Base-by-base conservation (phyloP, 208 protist species). In the Leishmania amazonensis region DNA sequence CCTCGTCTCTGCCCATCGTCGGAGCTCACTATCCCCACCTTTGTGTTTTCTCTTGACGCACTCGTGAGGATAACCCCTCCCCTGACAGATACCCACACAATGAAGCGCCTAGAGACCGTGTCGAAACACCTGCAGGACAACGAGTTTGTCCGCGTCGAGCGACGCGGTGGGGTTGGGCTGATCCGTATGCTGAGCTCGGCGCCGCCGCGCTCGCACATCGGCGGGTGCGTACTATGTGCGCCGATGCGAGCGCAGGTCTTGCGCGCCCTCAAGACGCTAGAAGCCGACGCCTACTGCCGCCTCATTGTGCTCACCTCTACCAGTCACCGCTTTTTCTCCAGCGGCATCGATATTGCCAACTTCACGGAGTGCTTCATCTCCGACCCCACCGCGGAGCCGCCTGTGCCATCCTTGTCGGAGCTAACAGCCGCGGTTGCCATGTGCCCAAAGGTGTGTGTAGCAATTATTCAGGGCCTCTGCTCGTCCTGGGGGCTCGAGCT, bases 401-500 rank as follows among this genome's bases (percentile, higher is more conserved):
- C 83, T 62, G 83, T 92, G 53, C 92, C 94, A 45, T 93, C 84
- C 40, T 75, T 98, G 60, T 76, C 82, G 15, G 73, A 85, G 35
- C 81, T 98, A 8, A 85, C 81, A 62, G 81, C 74, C 38, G 81
- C 83, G 15, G 80, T 98, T 24, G 91, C 92, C 76, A 21, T 35
- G 35, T 91, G 83, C 76, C 35, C 53, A 5, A 98, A 96, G 79
- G 84, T 91, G 64, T 93, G 95, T 35, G 82, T 98, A 47, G 93
- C 94, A 0, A 90, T 90, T 17, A 83, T 97, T 45, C 68, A 93
- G 62, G 96, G 95, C 24, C 70, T 89, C 35, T 92, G 92, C 53
- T 81, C 85, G 40, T 96, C 92, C 15, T 95, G 94, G 84, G 94
- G 92, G n/a, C 73, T 94, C 53, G 92, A 97, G 80, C 84, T 97